Conservation (phyloP, 495 filamentous ascomycete genomes). For the Parathielavia appendiculata region DNA sequence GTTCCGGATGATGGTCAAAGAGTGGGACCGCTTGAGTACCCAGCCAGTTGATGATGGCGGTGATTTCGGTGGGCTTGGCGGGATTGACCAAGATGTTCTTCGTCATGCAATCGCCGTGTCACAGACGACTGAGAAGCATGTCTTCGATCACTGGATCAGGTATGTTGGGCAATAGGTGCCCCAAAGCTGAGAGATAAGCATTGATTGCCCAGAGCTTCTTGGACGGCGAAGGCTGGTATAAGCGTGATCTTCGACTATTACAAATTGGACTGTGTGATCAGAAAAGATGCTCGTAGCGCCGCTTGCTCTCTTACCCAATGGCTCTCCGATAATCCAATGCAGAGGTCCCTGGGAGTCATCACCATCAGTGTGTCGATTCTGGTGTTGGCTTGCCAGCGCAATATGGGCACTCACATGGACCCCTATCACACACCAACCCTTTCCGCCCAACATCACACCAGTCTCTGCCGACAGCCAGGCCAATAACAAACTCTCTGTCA, state of each 20-base stretch:
- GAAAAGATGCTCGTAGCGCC: neutral
- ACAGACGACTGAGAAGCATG: neutral
- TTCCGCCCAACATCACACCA: conserved; percentile 1
- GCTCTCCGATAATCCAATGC: conserved; percentile 1
- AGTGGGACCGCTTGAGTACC: neutral
- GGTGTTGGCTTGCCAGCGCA: neutral
- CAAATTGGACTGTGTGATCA: neutral
- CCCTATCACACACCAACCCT: neutral
- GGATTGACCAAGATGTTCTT: conserved; percentile 8
- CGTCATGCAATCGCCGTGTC: conserved; percentile 2
- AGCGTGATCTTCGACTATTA: neutral
- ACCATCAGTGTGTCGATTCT: neutral
- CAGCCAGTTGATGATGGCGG: conserved; percentile 9
- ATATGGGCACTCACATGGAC: neutral
- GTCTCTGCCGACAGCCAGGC: conserved; percentile 1
- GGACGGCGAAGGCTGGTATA: conserved; percentile 3
- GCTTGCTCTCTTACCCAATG: conserved; percentile 1
- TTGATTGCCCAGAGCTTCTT: conserved; percentile 1
- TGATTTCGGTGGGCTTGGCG: neutral
- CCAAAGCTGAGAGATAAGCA: neutral
- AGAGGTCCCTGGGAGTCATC: neutral
- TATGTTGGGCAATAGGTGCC: neutral
- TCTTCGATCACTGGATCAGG: neutral
- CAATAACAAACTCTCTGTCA: neutral
- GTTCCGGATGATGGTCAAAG: neutral